Evolutionary conservation across 495 filamentous ascomycete species (phyloP).

Genomic region (Rostrohypoxylon terebratum): DNA sequence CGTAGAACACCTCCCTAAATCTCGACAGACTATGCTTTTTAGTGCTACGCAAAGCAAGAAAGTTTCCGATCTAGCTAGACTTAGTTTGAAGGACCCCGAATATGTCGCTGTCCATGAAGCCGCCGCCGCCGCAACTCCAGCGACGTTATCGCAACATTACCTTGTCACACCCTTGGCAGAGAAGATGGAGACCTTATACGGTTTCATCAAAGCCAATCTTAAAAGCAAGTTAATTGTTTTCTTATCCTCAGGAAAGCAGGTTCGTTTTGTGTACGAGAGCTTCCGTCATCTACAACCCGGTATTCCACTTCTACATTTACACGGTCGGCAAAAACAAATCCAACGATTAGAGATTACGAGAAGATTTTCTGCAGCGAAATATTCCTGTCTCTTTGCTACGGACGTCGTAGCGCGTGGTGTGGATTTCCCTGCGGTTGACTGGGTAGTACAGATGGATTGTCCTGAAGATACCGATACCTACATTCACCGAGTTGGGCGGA

Average conservation of each 20-base stretch:
- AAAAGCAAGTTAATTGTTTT: slow-evolving; percentile 96
- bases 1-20: slow-evolving; percentile 86
- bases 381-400: slow-evolving; percentile 91
- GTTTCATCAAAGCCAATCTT: slow-evolving; percentile 88
- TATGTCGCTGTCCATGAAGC: slow-evolving; percentile 94
- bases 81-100: slow-evolving; percentile 90
- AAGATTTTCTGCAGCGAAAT: slow-evolving; percentile 80
- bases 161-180: slow-evolving; percentile 83
- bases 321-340: slow-evolving; percentile 92
- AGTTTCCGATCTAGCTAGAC: slow-evolving; percentile 87
- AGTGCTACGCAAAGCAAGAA: slow-evolving; percentile 96
- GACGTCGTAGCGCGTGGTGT: slow-evolving; percentile 94
- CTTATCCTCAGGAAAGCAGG: slow-evolving; percentile 93
- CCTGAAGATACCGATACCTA: slow-evolving; percentile 98
- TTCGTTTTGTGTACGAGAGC: slow-evolving; percentile 92
- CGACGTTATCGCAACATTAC: slow-evolving; percentile 89
- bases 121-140: slow-evolving; percentile 82
- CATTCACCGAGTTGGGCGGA: slow-evolving; percentile 95
- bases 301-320: slow-evolving; percentile 93
- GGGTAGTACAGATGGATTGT: slow-evolving; percentile 95
- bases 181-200: slow-evolving; percentile 91
- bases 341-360: slow-evolving; percentile 87
- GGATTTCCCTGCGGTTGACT: slow-evolving; percentile 97
- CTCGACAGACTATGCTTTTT: slow-evolving; percentile 92
- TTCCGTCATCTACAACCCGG: slow-evolving; percentile 95